Conservation (phyloP, 2,329 filamentous ascomycete genomes). For the Juglanconis sp. region DNA sequence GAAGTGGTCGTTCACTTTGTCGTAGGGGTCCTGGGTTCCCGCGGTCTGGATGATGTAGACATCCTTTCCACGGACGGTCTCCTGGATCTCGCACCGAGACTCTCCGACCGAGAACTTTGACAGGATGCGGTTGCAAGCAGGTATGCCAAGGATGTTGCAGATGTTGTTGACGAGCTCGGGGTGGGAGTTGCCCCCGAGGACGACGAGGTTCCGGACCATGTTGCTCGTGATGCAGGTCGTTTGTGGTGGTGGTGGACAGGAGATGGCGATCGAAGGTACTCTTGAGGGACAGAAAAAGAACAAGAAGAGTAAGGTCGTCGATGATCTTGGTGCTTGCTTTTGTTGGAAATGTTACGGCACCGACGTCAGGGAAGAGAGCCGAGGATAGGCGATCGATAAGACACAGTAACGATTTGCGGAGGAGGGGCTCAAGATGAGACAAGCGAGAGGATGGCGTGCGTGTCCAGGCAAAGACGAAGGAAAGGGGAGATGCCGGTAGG, state of each 20-base stretch:
- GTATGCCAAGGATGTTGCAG: constrained; percentile 83
- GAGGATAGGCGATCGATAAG: constrained; percentile 20
- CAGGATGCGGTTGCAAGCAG: constrained; percentile 76
- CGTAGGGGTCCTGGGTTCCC: constrained; percentile 45
- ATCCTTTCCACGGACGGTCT: constrained; percentile 96
- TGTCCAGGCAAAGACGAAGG: not conserved
- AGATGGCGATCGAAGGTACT: not conserved
- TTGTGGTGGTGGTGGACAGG: not conserved
- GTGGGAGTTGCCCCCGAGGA: constrained; percentile 90
- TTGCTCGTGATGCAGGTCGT: constrained; percentile 18
- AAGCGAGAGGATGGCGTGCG: constrained; percentile 8
- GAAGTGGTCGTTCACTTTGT: constrained; percentile 91
- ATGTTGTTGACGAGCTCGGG: constrained; percentile 82
- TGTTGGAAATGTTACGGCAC: constrained; percentile 1
- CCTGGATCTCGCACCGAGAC: constrained; percentile 90
- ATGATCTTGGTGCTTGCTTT: not conserved
- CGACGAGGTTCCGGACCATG: constrained; percentile 93
- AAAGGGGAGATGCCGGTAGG: not conserved
- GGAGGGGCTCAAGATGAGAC: constrained; percentile 11
- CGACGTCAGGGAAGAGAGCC: constrained; percentile 23
- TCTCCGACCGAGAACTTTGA: constrained; percentile 93
- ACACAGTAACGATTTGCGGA: constrained; percentile 1
- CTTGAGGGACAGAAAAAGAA: not conserved
- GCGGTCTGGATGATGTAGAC: constrained; percentile 98
- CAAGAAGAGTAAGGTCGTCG: not conserved